phyloP scores from a whole-genome alignment of 192 early-diverging fungal genomes.

The Coemansia sp. region DNA sequence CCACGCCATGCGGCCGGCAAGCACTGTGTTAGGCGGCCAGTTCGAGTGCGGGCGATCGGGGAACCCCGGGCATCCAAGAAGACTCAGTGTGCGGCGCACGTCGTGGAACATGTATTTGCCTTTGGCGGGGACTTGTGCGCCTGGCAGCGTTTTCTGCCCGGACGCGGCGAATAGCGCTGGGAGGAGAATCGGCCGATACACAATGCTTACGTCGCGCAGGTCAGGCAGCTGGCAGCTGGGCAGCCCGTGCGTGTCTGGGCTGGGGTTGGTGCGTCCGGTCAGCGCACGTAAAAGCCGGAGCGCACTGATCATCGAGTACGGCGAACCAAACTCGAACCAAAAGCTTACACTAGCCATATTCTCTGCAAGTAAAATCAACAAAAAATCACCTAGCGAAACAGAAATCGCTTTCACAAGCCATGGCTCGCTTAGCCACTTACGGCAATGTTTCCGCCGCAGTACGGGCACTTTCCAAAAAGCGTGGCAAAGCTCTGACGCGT shows the following conservation, averaged over 20 bases:
- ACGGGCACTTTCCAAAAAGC: constrained; percentile 48
- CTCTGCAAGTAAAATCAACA: not conserved
- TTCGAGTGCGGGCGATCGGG: constrained; percentile 6
- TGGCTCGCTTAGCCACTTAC: not conserved
- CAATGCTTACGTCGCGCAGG: constrained; percentile 13
- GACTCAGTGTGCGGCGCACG: constrained; percentile 25
- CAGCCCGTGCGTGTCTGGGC: not conserved
- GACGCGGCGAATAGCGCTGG: constrained; percentile 34
- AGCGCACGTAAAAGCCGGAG: constrained; percentile 37
- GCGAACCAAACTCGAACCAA: constrained; percentile 53
- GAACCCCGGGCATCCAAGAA: constrained; percentile 26
- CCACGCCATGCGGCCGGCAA: constrained; percentile 37
- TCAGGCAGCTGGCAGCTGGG: constrained; percentile 24
- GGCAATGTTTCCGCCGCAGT: constrained; percentile 23
- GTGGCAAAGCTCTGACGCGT: constrained; percentile 47
- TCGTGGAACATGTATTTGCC: constrained; percentile 44
- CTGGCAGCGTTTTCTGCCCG: constrained; percentile 26
- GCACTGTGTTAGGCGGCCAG: constrained; percentile 39
- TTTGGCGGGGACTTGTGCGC: constrained; percentile 30
- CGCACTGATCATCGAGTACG: constrained; percentile 51
- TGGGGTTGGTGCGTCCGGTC: not conserved
- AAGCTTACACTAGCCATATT: constrained; percentile 19
- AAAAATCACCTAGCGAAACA: not conserved
- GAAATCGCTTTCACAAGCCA: no score
- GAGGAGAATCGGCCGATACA: constrained; percentile 30